Evolutionary conservation across 257 asterid species (phyloP).

Genomic region (Lavandula angustifolia): DNA sequence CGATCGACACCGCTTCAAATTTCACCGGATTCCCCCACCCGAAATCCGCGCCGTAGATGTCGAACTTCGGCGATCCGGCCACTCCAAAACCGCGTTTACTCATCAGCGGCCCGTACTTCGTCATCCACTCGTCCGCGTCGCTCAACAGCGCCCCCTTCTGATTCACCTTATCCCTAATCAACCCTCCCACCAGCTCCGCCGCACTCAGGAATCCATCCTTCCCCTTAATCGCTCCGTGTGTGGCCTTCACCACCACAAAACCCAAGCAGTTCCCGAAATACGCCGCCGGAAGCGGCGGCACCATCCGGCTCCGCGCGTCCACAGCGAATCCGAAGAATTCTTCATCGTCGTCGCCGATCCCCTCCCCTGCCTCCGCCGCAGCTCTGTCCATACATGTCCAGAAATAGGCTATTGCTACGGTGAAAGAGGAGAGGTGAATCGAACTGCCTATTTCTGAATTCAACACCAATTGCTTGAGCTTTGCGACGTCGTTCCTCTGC

Average conservation of each 20-base stretch:
- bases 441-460: conserved; percentile 6
- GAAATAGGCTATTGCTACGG: conserved; percentile 39
- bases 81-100: conserved; percentile 28
- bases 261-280: conserved; percentile 49
- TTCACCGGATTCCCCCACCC: conserved; percentile 42
- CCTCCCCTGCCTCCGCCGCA: conserved; percentile 19
- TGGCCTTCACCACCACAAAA: conserved; percentile 20
- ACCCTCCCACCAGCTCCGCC: conserved; percentile 28
- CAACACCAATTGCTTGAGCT: conserved; percentile 31
- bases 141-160: conserved; percentile 33
- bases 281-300: conserved; percentile 37
- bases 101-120: not conserved
- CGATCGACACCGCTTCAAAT: conserved; percentile 33
- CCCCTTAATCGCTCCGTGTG: conserved; percentile 29
- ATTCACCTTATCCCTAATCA: conserved; percentile 33
- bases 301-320: conserved; percentile 40
- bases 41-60: conserved; percentile 38
- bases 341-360: conserved; percentile 27
- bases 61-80: conserved; percentile 40
- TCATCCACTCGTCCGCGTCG: conserved; percentile 35
- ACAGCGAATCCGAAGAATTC: conserved; percentile 38
- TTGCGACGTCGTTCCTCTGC: conserved; percentile 28
- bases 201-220: conserved; percentile 31
- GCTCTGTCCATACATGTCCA: conserved; percentile 45
- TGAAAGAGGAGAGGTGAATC: conserved; percentile 39